Base-by-base conservation (phyloP, 257 asterid genomes). In the Prunella vulgaris region DNA sequence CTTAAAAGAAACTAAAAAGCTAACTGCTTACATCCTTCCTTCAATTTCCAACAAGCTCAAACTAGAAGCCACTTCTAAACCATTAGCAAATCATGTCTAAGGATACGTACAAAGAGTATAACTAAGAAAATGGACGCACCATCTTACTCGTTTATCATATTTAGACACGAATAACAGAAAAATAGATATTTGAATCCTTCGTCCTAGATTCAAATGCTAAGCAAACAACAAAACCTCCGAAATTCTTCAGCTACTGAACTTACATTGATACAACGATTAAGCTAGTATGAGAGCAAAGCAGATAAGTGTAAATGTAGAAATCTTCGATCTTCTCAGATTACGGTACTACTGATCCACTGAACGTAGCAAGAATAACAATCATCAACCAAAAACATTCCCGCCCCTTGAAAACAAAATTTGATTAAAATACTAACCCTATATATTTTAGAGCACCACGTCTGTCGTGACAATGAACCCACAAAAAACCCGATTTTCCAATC, bases 21-120 rank as follows among this genome's bases (percentile, higher is more conserved):
- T 40, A 40, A 40, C 30, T 38, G 63, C 70, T 53, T 14, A 56
- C 71, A 28, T n/a, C 74, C 49, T 69, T 61, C 62, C 73, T 73
- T 74, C 32, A 57, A 60, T 40, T 69, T 28, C 21, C 64, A 60
- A 44, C 69, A 62, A 51, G 32, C 67, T 25, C 30, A 18, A 51
- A 2, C 30, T 53, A 20, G 18, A 8, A 40, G 12, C 44, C 64
- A 51, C 42, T 62, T 42, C 40, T 20, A 15, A 27, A 49, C 30
- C 10, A 7, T 51, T 59, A 35, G 65, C 33, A 57, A 28, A 13
- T 25, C 20, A 33, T 35, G 18, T 46, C 44, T 13, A 12, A 54
- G 22, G 28, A 44, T 22, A 15, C 33, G 4, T 27, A 2, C 33
- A 53, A 25, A 25, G 28, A 25, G 28, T 14, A 6, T 10, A n/a